These are phyloP conservation scores for Lactarius hatsudake DNA, from an alignment of 768 basidiomycete species.

Conservation along the genomic window DNA sequence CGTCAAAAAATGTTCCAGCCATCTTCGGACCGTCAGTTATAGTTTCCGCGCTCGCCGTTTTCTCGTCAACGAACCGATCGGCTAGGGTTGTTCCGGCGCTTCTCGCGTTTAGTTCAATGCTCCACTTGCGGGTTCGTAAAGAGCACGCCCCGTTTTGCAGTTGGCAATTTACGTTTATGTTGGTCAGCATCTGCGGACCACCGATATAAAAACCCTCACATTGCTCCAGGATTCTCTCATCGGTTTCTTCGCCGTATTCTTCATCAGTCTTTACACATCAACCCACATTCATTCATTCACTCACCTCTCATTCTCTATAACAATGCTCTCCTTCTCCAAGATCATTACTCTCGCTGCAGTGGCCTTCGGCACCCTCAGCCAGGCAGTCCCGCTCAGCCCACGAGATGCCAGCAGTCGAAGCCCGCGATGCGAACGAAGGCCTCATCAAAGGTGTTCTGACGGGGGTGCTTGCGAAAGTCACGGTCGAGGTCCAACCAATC, in stretches of 20 bases:
- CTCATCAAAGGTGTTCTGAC: too few species aligned
- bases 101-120: neutral
- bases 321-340: slow-evolving; percentile 14
- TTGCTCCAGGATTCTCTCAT: neutral
- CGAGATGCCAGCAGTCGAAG: neutral
- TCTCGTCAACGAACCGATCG: neutral
- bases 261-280: neutral
- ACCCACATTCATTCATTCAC: neutral
- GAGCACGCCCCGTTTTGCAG: too few species aligned
- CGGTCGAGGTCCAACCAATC: too few species aligned
- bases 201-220: slow-evolving; percentile 2
- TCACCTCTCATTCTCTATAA: neutral
- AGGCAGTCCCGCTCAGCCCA: slow-evolving; percentile 4
- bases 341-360: neutral
- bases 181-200: slow-evolving; percentile 2
- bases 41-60: neutral
- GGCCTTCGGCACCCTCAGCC: slow-evolving; percentile 4
- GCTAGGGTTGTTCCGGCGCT: neutral
- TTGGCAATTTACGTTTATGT: neutral
- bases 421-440: neutral
- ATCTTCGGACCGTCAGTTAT: neutral
- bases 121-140: too few species aligned
- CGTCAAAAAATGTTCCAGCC: neutral
- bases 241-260: neutral
- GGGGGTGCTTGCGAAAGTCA: too few species aligned